Evolutionary conservation across 768 basidiomycete genomes (phyloP), one percentile per base, ranked within the genome.

Genomic region (Calocera cornea): DNA sequence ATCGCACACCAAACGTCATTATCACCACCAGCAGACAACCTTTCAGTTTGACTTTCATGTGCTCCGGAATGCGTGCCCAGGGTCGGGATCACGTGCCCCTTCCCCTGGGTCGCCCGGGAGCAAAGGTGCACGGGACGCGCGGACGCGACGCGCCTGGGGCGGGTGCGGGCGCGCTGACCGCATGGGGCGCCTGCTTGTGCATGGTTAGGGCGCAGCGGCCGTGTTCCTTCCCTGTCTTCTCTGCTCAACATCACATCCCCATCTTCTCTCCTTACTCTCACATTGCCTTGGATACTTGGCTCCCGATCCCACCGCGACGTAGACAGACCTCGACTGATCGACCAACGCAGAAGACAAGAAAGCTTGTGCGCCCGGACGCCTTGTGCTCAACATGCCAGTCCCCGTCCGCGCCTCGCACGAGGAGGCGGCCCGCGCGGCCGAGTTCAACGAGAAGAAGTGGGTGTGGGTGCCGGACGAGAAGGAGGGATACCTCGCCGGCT

Each of bases 391-490:
- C 54, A 60, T 60, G 54, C 54, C 54, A 11, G 54, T 60, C 54
- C 54, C 54, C 22, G 31, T 60, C 24, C 54, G 54, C 10, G 54
- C 54, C 54, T 60, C 54, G 54, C 54, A 60, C 27, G 67, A 69
- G 41, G 92, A 93, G 76, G 88, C 87, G 41, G 89, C 92, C 8
- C 81, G 87, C 66, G 87, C 86, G 19, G 92, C 92, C 24, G 92
- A 95, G 77, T 95, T 94, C 78, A 95, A 93, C 75, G 92, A 93
- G 82, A 97, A 95, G 87, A 91, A 88, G 80, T 95, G 95, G 90
- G 93, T 97, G 5, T 98, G 95, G 95, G 89, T 95, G 29, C 92
- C 93, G 1, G 95, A 98, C 76, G 84, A 88, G 68, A 86, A 84
- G 75, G 89, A 94, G 71, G 95, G 95, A 0, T 98, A 97, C 77